Base-by-base conservation (phyloP, 2,329 filamentous ascomycete genomes). In the Fusarium kyushuense region DNA sequence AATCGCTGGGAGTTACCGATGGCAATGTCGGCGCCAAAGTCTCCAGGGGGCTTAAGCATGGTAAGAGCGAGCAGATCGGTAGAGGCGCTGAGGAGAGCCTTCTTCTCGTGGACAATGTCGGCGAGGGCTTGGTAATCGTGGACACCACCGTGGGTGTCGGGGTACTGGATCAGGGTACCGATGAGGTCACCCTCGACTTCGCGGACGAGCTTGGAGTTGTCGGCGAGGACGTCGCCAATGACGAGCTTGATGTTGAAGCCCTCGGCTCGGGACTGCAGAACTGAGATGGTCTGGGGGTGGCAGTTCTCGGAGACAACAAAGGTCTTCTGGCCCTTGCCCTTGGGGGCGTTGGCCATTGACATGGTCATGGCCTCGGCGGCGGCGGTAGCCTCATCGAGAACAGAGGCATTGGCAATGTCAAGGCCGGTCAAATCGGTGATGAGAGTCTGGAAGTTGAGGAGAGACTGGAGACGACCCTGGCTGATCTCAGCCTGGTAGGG, bases 401-500 rank as follows among this genome's bases (percentile, higher is more conserved):
- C 86, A 29, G 93, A 97, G 40, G 95, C 94, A 82, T 97, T 97
- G 63, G 95, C 89, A 69, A 97, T 94, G 19, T 92, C 88, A 36
- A 98, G 86, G 2, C 88, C 93, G 0, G 95, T 97, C 70, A 98
- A 83, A 76, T 97, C 95, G 3, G 90, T 89, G 16, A 97, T 91
- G 80, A 98, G 84, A 17, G 95, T 98, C 83, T 98, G 95, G 83
- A 94, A 98, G 84, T 97, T 98, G 65, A 98, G 84, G 47, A 97
- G 84, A 6, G 93, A 96, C 83, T 97, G 93, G 64, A 98, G 81
- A 54, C 95, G 89, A 30, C 95, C 95, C 82, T 98, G 95, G 78
- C 93, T 97, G 83, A 97, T 97, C 82, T 98, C 95, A 6, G 95
- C 92, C 82, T 98, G 95, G 81, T 97, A 98, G 19, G 95, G 95